Base-by-base conservation (phyloP, 2,329 filamentous ascomycete genomes). In the Trichoderma hamatum region DNA sequence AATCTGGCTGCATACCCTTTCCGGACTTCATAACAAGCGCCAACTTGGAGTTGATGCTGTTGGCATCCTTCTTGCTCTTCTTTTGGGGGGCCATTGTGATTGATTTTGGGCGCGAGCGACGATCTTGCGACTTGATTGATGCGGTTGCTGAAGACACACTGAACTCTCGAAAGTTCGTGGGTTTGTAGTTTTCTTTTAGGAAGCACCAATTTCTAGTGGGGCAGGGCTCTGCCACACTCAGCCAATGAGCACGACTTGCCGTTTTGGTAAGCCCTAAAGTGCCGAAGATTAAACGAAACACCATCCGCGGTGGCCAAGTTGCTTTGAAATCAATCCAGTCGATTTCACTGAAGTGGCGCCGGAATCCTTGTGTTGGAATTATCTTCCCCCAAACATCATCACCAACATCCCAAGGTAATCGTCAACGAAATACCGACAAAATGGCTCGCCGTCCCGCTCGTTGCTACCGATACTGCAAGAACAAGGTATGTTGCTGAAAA, bases 381-480 rank as follows among this genome's bases (percentile, higher is more conserved):
- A 74, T 75, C 73, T 76, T 76, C 74, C 74, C 73, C 76, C 75
- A 74, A 77, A 77, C 78, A 78, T 55, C 76, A 79, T 73, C 78
- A 81, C 74, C 73, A 74, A 74, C 64, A 71, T 69, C 71, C 72
- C 77, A 75, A 77, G 72, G 39, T 43, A 73, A 49, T 13, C 68
- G 72, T 71, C 76, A 80, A 78, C 74, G 78, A 78, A 88, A 85
- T 9, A 86, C 87, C 85, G 89, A 90, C 91, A 94, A 91, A 88
- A 99, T 99, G 96, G 96, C 96, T 82, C 94, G 96, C 86, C 94
- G 96, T 92, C 96, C 96, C 82, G 96, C 96, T 82, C 92, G 96
- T 89, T 99, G 96, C 89, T 99, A 97, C 90, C 92, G 96, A 83
- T 99, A 99, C 92, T 99, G 96, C 94, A 99, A 99, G 93, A 99